phyloP scores from a whole-genome alignment of 352 stramenopile species.

The Phytophthora brassicae region DNA sequence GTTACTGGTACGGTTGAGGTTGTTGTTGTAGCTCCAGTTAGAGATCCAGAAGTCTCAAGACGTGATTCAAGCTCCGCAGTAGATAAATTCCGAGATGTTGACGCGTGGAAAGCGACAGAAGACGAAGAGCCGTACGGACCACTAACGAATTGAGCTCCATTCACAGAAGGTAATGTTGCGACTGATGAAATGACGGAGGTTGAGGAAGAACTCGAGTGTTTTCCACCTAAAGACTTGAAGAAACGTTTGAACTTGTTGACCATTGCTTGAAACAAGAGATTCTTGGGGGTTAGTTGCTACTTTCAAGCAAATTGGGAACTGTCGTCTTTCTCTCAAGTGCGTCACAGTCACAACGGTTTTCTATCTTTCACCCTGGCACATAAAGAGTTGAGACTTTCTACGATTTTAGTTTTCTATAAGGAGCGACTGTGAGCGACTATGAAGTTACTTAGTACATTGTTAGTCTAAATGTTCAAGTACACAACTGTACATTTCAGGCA shows the following conservation, averaged over 20 bases:
- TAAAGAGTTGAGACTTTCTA: neutral
- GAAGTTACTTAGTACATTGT: no score
- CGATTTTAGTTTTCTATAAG: neutral
- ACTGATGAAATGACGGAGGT: constrained; percentile 1
- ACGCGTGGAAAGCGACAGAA: constrained; percentile 36
- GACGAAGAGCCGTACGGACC: constrained; percentile 42
- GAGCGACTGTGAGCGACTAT: no score
- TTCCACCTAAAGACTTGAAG: constrained; percentile 49
- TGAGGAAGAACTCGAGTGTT: constrained; percentile 29
- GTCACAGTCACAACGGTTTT: neutral
- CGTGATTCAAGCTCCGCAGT: constrained; percentile 31
- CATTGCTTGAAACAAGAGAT: constrained; percentile 22
- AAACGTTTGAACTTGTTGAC: constrained; percentile 58
- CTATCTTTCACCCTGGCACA: neutral
- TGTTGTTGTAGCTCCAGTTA: constrained; percentile 14
- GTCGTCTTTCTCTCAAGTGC: neutral
- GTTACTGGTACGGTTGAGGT: constrained; percentile 3
- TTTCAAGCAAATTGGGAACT: constrained; percentile 22
- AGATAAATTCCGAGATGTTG: constrained; percentile 28
- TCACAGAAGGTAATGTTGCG: constrained; percentile 9
- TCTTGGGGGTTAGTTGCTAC: neutral
- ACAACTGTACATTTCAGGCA: no score
- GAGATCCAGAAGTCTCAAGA: constrained; percentile 33
- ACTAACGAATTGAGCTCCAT: constrained; percentile 25
- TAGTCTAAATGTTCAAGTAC: no score